phyloP scores from a whole-genome alignment of 768 basidiomycete species.

The Kwoniella dendrophila region DNA sequence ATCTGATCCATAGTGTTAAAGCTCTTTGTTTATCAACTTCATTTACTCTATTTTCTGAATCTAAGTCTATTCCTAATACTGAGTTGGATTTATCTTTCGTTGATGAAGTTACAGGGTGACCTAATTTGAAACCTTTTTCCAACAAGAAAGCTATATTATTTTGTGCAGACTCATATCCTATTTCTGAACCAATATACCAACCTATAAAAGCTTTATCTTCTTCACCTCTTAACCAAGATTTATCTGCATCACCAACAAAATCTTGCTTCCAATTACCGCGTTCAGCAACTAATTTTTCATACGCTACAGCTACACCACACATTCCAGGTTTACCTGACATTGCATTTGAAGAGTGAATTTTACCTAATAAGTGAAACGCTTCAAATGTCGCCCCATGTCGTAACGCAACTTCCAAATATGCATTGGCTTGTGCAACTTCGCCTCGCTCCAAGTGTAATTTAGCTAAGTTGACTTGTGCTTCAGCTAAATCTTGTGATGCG shows the following conservation, averaged over 20 bases:
- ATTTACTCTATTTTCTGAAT: constrained; percentile 1
- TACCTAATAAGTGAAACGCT: constrained; percentile 88
- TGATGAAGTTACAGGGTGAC: too few relatives aligned
- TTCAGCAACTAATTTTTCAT: constrained; percentile 89
- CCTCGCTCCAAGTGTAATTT: constrained; percentile 67
- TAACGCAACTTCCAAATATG: constrained; percentile 79
- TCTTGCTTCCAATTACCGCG: constrained; percentile 84
- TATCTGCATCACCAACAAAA: constrained; percentile 71
- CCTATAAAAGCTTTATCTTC: constrained; percentile 82
- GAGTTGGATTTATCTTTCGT: neutral
- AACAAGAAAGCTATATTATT: constrained; percentile 91
- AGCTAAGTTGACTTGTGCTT: constrained; percentile 87
- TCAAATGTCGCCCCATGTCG: constrained; percentile 89
- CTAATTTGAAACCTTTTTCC: constrained; percentile 71
- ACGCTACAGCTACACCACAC: constrained; percentile 87
- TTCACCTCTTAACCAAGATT: constrained; percentile 66
- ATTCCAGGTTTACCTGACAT: constrained; percentile 60
- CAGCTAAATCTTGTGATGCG: constrained; percentile 82
- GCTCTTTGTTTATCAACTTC: constrained; percentile 60
- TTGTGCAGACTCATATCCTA: constrained; percentile 88
- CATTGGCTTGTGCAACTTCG: constrained; percentile 68
- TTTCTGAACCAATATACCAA: constrained; percentile 94
- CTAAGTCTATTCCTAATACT: neutral
- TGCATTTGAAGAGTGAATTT: constrained; percentile 69
- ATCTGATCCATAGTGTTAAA: constrained; percentile 90